These are phyloP conservation scores for Ceratocystis diversiconidia DNA, from an alignment of 2,329 filamentous ascomycete genomes.

Conservation along the genomic window DNA sequence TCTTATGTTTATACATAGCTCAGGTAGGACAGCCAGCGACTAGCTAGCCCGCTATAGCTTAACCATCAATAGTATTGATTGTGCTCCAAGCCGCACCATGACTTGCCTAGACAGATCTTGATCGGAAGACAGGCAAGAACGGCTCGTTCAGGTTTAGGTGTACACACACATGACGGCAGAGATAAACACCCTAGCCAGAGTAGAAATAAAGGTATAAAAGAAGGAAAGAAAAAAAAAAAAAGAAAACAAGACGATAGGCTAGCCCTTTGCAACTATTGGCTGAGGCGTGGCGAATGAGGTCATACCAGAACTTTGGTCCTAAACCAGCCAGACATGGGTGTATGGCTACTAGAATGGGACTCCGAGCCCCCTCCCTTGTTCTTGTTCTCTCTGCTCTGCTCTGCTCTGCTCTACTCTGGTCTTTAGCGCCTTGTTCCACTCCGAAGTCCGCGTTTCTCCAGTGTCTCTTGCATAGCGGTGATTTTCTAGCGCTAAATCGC, in stretches of 20 bases:
- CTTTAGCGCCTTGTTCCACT: neutral
- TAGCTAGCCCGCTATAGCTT: neutral
- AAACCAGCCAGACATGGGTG: neutral
- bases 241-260: neutral
- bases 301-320: neutral
- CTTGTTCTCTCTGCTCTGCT: neutral
- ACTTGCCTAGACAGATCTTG: neutral
- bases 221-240: neutral
- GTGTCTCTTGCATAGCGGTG: neutral
- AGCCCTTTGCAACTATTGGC: neutral
- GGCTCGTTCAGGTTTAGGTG: neutral
- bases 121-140: neutral
- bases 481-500: neutral
- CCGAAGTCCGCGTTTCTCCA: neutral
- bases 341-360: neutral
- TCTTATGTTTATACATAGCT: neutral
- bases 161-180: neutral
- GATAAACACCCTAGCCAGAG: neutral
- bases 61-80: neutral
- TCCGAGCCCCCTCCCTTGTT: neutral
- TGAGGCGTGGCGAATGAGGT: neutral
- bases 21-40: neutral
- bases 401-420: neutral
- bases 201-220: neutral
- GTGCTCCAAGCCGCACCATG: neutral